Conservation (phyloP, 2,329 filamentous ascomycete species). For the Monosporascus sp. region DNA sequence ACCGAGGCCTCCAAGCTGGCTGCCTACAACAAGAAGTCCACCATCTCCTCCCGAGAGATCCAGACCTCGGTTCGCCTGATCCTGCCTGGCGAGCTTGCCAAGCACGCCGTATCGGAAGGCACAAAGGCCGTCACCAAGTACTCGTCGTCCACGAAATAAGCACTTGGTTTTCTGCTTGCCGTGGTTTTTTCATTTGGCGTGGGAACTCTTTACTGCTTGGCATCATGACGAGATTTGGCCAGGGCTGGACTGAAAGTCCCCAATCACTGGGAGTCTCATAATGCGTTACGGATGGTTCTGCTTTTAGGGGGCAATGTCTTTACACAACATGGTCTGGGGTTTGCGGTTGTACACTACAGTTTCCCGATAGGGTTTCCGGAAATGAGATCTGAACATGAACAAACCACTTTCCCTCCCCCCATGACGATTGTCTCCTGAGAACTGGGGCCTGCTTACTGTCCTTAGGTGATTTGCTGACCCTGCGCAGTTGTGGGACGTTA, state of each 20-base stretch:
- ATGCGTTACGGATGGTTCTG: constrained; percentile 71
- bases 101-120: constrained; percentile 98
- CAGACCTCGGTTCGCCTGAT: constrained; percentile 98
- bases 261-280: constrained; percentile 53
- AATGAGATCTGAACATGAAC: constrained; percentile 60
- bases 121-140: constrained; percentile 99
- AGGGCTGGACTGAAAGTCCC: constrained; percentile 28
- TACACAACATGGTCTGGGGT: constrained; percentile 62
- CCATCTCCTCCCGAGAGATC: constrained; percentile 98
- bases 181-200: constrained; percentile 52
- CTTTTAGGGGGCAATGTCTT: constrained; percentile 64
- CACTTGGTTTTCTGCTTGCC: constrained; percentile 33
- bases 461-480: neutral
- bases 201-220: constrained; percentile 49
- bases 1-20: constrained; percentile 98
- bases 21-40: constrained; percentile 99
- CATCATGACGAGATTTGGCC: constrained; percentile 53
- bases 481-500: too few species aligned
- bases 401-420: constrained; percentile 11
- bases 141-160: constrained; percentile 98
- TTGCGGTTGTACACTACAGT: constrained; percentile 68
- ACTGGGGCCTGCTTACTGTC: neutral
- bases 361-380: constrained; percentile 57
- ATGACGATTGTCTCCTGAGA: neutral
- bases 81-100: constrained; percentile 95